Conservation (phyloP, 139 green algal species). For the Astrephomene gubernaculifera region DNA sequence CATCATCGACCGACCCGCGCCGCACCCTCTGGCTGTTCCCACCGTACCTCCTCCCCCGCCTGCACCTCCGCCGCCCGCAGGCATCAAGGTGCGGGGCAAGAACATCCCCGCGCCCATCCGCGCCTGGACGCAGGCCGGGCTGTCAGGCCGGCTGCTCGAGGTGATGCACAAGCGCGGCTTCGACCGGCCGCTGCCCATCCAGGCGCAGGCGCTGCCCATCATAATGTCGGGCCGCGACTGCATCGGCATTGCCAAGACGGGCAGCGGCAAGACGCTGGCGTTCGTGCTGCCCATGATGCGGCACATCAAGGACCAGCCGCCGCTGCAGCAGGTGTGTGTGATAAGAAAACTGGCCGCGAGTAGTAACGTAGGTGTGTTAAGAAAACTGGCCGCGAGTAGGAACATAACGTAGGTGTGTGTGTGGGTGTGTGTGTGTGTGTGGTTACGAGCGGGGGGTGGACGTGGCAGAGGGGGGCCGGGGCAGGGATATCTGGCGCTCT, state of each 20-base stretch:
- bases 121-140: conserved; percentile 88
- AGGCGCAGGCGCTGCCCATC: conserved; percentile 94
- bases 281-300: conserved; percentile 97
- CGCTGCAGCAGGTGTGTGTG: conserved; percentile 60
- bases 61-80: conserved; percentile 62
- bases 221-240: conserved; percentile 98
- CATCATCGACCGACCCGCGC: too few relatives aligned
- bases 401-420: too few relatives aligned
- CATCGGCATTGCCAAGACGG: conserved; percentile 99
- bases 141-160: conserved; percentile 84
- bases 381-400: too few relatives aligned
- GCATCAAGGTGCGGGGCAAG: conserved; percentile 91
- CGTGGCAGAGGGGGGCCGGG: too few relatives aligned
- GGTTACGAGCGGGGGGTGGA: too few relatives aligned
- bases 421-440: too few relatives aligned
- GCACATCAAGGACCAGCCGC: conserved; percentile 95
- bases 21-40: too few relatives aligned
- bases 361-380: too few relatives aligned
- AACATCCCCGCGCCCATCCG: conserved; percentile 88
- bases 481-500: too few relatives aligned
- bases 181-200: conserved; percentile 92
- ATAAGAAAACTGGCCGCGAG: too few relatives aligned
- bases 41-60: too few relatives aligned
- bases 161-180: conserved; percentile 82
- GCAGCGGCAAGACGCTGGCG: conserved; percentile 96